Conservation (phyloP, 106 monocot species). For the Phalaenopsis aphrodite region DNA sequence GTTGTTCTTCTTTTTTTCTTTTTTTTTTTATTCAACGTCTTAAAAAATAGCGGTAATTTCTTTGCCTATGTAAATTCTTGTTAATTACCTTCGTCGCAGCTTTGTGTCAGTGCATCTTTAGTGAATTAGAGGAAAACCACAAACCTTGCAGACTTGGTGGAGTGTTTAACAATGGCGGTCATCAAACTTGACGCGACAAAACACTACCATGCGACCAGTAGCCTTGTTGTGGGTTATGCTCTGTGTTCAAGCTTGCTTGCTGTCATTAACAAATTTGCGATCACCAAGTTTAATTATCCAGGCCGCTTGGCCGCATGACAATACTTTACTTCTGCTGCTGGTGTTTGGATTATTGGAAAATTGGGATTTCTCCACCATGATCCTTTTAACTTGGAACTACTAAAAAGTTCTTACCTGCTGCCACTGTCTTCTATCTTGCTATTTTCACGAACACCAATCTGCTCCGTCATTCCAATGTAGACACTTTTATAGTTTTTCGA, state of each 20-base stretch:
- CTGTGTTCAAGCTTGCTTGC: constrained; percentile 83
- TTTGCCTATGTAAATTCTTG: no score
- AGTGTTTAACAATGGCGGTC: constrained; percentile 16
- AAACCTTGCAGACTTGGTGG: neutral
- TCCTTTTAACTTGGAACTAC: constrained; percentile 55
- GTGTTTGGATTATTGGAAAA: constrained; percentile 76
- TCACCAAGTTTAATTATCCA: constrained; percentile 78
- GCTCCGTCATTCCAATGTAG: constrained; percentile 82
- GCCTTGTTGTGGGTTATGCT: constrained; percentile 76
- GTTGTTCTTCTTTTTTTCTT: no score
- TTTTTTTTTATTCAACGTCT: no score
- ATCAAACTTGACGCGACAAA: constrained; percentile 33
- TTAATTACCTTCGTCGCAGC: no score
- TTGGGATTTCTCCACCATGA: constrained; percentile 67
- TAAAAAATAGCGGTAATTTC: no score
- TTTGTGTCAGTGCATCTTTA: neutral
- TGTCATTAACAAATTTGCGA: constrained; percentile 79
- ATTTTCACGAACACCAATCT: constrained; percentile 97
- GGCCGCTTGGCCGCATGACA: constrained; percentile 69
- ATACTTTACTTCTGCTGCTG: constrained; percentile 62
- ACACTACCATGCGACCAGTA: constrained; percentile 62
- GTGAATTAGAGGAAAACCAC: neutral
- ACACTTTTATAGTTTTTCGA: constrained; percentile 88
- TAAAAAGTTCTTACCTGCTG: constrained; percentile 79
- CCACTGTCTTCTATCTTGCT: constrained; percentile 77